Conservation (phyloP, 176 grass and related monocot species). For the Lolium rigidum region DNA sequence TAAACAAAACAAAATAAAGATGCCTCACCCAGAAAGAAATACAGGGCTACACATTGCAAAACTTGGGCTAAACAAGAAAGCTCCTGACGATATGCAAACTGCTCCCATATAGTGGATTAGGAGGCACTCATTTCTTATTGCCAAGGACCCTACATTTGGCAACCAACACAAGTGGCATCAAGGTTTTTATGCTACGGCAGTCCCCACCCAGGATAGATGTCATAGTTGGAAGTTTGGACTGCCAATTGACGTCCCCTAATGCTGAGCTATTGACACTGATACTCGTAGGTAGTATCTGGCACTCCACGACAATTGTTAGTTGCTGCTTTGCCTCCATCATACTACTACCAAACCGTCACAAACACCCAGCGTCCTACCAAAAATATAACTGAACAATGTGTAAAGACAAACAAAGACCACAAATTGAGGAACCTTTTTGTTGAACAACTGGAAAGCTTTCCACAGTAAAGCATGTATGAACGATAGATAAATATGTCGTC, state of each 20-base stretch:
- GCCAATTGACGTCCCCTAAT: background rate
- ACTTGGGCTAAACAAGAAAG: background rate
- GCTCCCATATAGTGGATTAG: background rate
- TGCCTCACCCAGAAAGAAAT: background rate
- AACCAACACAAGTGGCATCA: background rate
- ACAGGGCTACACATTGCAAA: background rate
- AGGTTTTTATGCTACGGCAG: background rate
- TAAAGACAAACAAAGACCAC: background rate
- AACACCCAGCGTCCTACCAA: background rate
- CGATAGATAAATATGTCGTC: background rate
- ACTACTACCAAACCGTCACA: background rate
- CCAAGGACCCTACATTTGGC: constrained; percentile 20
- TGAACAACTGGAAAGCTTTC: background rate
- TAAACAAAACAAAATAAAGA: background rate
- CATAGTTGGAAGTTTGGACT: background rate
- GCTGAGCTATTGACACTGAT: background rate
- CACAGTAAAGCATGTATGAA: background rate
- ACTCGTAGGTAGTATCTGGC: background rate
- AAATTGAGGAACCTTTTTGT: background rate
- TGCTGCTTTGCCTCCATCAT: background rate
- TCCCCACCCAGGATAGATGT: no score
- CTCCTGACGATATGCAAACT: background rate
- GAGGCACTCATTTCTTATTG: background rate
- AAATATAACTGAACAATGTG: no score
- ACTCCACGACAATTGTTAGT: constrained; percentile 2